Evolutionary conservation across 2,329 filamentous ascomycete genomes (phyloP).

Genomic region (Metarhizium brunneum): DNA sequence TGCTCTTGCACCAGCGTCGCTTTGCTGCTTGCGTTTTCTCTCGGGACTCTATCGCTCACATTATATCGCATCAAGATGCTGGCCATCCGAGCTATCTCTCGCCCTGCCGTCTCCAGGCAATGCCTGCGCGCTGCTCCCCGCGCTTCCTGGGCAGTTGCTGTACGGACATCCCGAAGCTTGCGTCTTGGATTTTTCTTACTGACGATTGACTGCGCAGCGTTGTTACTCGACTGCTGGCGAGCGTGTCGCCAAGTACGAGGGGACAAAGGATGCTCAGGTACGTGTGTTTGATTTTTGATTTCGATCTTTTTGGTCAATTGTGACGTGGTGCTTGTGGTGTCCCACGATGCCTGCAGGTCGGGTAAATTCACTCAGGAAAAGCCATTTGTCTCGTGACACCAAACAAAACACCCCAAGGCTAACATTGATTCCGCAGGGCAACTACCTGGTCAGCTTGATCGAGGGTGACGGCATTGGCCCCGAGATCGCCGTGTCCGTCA

Average conservation of each 20-base stretch:
- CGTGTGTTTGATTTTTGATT: constrained; percentile 23
- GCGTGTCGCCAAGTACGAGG: constrained; percentile 87
- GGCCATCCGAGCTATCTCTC: constrained; percentile 68
- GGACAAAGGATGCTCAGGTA: constrained; percentile 81
- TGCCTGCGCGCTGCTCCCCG: constrained; percentile 62
- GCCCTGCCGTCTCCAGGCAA: constrained; percentile 61
- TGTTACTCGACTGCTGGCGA: constrained; percentile 58
- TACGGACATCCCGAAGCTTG: constrained; percentile 13
- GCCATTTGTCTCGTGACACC: too few relatives aligned
- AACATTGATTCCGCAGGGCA: constrained; percentile 51
- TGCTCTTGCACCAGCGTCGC: constrained; percentile 10
- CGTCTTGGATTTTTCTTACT: constrained; percentile 3
- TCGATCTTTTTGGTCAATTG: neutral
- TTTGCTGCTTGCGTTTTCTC: constrained; percentile 15
- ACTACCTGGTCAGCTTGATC: constrained; percentile 92
- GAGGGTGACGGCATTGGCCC: constrained; percentile 99
- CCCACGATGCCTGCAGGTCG: neutral
- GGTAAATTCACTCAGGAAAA: neutral
- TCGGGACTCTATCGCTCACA: constrained; percentile 10
- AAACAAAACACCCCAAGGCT: neutral
- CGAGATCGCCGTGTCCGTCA: constrained; percentile 95
- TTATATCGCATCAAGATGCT: constrained; percentile 54
- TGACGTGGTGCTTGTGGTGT: neutral
- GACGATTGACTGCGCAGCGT: constrained; percentile 37
- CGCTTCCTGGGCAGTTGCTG: constrained; percentile 31